Evolutionary conservation across 257 asterid species (phyloP), one percentile per base, ranked within the genome.

Genomic region (Solanum megistacrolobum): DNA sequence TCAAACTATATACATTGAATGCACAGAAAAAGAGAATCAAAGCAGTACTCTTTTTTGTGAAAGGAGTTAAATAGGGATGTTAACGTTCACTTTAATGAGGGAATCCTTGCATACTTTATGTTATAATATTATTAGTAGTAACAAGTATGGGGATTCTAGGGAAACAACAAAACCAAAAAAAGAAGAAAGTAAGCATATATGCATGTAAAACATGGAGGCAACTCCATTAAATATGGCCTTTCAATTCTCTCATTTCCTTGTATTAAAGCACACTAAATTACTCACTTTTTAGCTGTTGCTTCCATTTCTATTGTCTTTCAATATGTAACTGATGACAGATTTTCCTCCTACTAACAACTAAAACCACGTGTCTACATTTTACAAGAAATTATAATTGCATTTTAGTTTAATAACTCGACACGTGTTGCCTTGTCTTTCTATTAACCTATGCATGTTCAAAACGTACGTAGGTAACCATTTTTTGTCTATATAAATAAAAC

Each of bases 381-480:
- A 82, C 43, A 87, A 86, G 60, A 72, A 74, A 48, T 73, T 31
- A 65, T 58, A 41, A 83, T 78, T 78, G 21, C 9, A 36, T 75
- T 76, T 5, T 29, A 46, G 27, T 32, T 86, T 58, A 16, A 36
- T 36, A 12, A 9, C 0, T 34, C 20, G 88, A 91, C 94, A 93
- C 93, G 94, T 92, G 93, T 87, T 74, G 18, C 25, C 14, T 41
- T n/a, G 69, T 89, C 91, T 90, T 92, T 83, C 21, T 89, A 39
- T 74, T 88, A 87, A 83, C 93, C 92, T 89, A 13, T 93, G 96
- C 96, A 93, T 93, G 94, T 74, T 79, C 91, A 84, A 21, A 36
- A 65, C 74, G 84, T 89, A 90, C 89, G 91, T 91, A 87, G 92
- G 69, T 21, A 18, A 71, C 41, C 41, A 43, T 16, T 52, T 46